Base-by-base conservation (phyloP, 2,329 filamentous ascomycete species). In the Pestalotiopsis sp. region DNA sequence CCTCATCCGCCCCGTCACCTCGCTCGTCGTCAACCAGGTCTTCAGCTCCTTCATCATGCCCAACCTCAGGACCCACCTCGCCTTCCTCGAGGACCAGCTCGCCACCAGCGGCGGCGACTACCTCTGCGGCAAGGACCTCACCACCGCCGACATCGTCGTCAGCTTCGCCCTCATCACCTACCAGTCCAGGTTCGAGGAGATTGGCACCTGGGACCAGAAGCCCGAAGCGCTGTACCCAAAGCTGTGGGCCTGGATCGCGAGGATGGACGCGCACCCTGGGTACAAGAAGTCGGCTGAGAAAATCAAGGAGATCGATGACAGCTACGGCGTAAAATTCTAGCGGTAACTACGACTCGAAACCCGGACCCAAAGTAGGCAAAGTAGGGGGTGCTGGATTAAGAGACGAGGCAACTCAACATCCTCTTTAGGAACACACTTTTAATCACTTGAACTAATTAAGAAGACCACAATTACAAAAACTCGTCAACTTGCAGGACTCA, bases 131-230 rank as follows among this genome's bases (percentile, higher is more conserved):
- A 74, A 79, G 23, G 73, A 78, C 57, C 80, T 89, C 65, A 86
- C 85, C 2, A 83, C 85, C 0, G 87, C 85, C 6, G 86, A 88
- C 70, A 84, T 89, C 68, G 76, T 88, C 66, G 77, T 88, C 73
- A 86, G 85, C 76, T 89, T 86, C 77, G 83, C 82, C 14, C 77
- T 89, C 67, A 81, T 89, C 64, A 81, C 81, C 11, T 80, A 80
- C 45, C 80, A 81, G 72, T 73, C 77, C 14, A 78, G 78, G 66
- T 77, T 85, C 57, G 78, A 82, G 36, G 73, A 74, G 0, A 78
- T 86, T 69, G 83, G 82, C 7, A 73, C 72, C 31, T 87, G 82
- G 78, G 78, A 83, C 67, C 78, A 75, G 4, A 79, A 78, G 9
- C 83, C 83, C 72, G 76, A 75, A 69, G 72, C 71, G 4, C 74